Conservation (phyloP, 2,329 filamentous ascomycete species). For the Trichoderma polysporum region DNA sequence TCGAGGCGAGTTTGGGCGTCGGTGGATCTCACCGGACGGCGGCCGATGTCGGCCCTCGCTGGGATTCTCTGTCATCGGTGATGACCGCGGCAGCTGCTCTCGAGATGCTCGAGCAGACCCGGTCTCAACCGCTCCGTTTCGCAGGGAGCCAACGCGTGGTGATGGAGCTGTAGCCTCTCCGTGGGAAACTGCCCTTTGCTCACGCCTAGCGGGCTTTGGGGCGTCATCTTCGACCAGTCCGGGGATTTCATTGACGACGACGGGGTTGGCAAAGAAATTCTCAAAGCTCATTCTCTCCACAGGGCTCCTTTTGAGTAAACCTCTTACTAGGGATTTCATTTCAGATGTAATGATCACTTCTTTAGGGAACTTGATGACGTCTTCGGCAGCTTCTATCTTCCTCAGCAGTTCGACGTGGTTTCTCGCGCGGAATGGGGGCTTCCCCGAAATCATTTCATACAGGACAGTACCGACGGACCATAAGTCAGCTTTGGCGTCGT, state of each 20-base stretch:
- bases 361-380: conserved; percentile 78
- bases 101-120: conserved; percentile 42
- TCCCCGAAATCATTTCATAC: conserved; percentile 91
- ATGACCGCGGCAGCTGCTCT: conserved; percentile 42
- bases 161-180: conserved; percentile 31
- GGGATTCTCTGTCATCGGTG: conserved; percentile 46
- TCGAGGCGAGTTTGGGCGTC: conserved; percentile 44
- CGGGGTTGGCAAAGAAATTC: conserved; percentile 74
- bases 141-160: conserved; percentile 29
- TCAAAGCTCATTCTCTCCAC: conserved; percentile 83
- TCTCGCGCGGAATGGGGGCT: conserved; percentile 83
- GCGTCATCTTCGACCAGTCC: conserved; percentile 77
- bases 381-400: conserved; percentile 86
- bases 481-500: conserved; percentile 93
- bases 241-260: conserved; percentile 74
- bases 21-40: conserved; percentile 31
- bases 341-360: conserved; percentile 70
- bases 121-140: conserved; percentile 41
- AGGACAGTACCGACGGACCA: conserved; percentile 97
- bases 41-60: conserved; percentile 38
- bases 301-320: conserved; percentile 80
- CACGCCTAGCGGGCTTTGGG: conserved; percentile 42
- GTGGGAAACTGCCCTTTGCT: conserved; percentile 37
- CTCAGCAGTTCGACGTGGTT: conserved; percentile 94
- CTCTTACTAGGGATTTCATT: conserved; percentile 77